These are phyloP conservation scores for Pseudogymnoascus sp. DNA, from an alignment of 2,329 filamentous ascomycete species.

Conservation along the genomic window DNA sequence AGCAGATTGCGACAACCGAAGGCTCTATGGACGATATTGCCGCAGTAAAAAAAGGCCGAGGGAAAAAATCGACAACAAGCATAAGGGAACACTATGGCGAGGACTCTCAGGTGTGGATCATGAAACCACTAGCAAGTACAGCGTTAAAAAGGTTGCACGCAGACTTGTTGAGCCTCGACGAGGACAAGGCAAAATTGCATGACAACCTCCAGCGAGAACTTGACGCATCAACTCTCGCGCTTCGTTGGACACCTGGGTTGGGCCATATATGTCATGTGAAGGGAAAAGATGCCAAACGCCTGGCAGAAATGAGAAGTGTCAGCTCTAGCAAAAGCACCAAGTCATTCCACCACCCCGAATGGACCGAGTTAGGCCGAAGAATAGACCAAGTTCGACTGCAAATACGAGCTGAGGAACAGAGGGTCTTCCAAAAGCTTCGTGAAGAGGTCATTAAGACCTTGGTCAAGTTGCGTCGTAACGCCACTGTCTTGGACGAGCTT, in stretches of 20 bases:
- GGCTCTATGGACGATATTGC: conserved; percentile 50
- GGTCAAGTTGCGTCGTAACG: conserved; percentile 79
- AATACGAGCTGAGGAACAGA: conserved; percentile 77
- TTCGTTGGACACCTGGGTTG: conserved; percentile 79
- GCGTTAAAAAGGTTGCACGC: conserved; percentile 59
- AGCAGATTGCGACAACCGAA: conserved; percentile 61
- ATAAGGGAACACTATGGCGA: conserved; percentile 51
- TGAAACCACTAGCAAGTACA: conserved; percentile 60
- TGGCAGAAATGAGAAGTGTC: conserved; percentile 44
- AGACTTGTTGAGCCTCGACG: conserved; percentile 50
- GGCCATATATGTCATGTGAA: conserved; percentile 89
- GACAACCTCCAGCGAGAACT: conserved; percentile 54
- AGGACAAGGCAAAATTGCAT: conserved; percentile 53
- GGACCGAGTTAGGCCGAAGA: conserved; percentile 70
- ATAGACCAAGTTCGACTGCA: conserved; percentile 71
- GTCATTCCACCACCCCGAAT: conserved; percentile 75
- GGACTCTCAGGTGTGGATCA: conserved; percentile 54
- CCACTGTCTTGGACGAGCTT: conserved; percentile 83
- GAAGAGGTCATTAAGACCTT: conserved; percentile 71
- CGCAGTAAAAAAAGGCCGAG: conserved; percentile 33
- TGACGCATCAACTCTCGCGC: conserved; percentile 55
- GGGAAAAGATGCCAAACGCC: conserved; percentile 56
- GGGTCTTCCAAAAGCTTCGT: conserved; percentile 67
- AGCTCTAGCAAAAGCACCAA: conserved; percentile 76
- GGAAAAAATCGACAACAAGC: conserved; percentile 36